Evolutionary conservation across 768 basidiomycete genomes (phyloP), one percentile per base, ranked within the genome.

Genomic region (Lactarius vividus): DNA sequence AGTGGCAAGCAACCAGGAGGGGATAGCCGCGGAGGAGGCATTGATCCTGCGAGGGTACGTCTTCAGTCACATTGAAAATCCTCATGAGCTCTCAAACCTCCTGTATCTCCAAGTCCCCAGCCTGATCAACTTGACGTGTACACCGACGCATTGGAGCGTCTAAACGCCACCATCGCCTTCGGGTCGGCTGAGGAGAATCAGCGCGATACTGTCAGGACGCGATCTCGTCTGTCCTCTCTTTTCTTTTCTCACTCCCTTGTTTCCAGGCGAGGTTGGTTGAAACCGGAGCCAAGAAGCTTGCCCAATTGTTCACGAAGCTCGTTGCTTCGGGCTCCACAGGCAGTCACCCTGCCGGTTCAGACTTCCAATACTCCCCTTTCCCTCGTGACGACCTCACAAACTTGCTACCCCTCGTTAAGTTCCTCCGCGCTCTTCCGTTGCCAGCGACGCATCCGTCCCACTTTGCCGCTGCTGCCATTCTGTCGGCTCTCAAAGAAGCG

Each of bases 261-360:
- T 65, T 33, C 29, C 69, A 81, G 88, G 81, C 89, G n/a, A 85
- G 88, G 49, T 82, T 94, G 5, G 79, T 93, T 10, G 91, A 93
- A 77, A 90, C 90, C 1, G 92, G 92, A 9, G 85, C 86, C 6
- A 92, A 92, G 79, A 92, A 92, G 72, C 79, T 94, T 11, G 82
- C 86, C 0, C 91, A 92, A 71, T 76, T 92, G 15, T 94, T 89
- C 73, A 94, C 91, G n/a, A 92, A 91, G 71, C 81, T 90, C 37
- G 89, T 92, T n/a, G 92, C 92, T 2, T 91, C 92, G 76, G 89
- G 85, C 29, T 93, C 90, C 1, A 88, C 91, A 3, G 91, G 91
- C 33, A 80, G 82, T n/a, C 85, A 88, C 6, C 86, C 85, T 0
- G 79, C 87, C 16, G 85, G 85, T 18, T 74, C 85, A 0, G 84